Percentiles rank a stretch among this genome's conserved stretches.
Conservation (phyloP, 2,329 filamentous ascomycete genomes). For the Epichloe elymi region DNA sequence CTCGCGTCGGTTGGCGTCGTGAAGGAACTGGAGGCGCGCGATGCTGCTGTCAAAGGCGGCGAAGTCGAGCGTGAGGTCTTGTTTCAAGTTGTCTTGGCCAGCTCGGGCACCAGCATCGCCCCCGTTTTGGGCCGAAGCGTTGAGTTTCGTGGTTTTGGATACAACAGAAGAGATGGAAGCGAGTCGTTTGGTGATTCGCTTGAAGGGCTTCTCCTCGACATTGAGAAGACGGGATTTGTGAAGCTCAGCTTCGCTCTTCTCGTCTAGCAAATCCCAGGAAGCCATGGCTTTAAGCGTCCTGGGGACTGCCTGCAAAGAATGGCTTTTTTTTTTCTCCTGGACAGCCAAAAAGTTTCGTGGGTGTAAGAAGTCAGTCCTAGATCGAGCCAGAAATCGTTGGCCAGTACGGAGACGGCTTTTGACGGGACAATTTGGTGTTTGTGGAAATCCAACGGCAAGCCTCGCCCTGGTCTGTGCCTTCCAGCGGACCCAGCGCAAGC, state of each 20-base stretch:
- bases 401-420: too few relatives aligned
- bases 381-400: too few relatives aligned
- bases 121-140: slow-evolving; percentile 23
- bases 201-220: slow-evolving; percentile 87
- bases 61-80: slow-evolving; percentile 80
- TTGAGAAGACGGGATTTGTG: slow-evolving; percentile 79
- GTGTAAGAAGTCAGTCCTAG: not conserved
- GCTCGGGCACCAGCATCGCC: slow-evolving; percentile 17
- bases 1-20: slow-evolving; percentile 70
- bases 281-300: slow-evolving; percentile 21
- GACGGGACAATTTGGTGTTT: too few relatives aligned
- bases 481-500: not conserved
- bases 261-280: slow-evolving; percentile 55
- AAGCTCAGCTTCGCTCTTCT: slow-evolving; percentile 67
- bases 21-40: slow-evolving; percentile 75
- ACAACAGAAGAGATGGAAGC: slow-evolving; percentile 54
- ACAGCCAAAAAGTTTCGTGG: not conserved
- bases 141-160: slow-evolving; percentile 11
- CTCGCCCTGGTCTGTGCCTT: too few relatives aligned
- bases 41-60: slow-evolving; percentile 78
- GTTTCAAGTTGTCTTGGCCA: slow-evolving; percentile 48
- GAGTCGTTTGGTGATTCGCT: slow-evolving; percentile 73
- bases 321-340: not conserved
- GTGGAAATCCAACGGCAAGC: too few relatives aligned
- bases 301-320: not conserved